phyloP scores from a whole-genome alignment of 1,284 basidiomycete species.

The Grifola frondosa region DNA sequence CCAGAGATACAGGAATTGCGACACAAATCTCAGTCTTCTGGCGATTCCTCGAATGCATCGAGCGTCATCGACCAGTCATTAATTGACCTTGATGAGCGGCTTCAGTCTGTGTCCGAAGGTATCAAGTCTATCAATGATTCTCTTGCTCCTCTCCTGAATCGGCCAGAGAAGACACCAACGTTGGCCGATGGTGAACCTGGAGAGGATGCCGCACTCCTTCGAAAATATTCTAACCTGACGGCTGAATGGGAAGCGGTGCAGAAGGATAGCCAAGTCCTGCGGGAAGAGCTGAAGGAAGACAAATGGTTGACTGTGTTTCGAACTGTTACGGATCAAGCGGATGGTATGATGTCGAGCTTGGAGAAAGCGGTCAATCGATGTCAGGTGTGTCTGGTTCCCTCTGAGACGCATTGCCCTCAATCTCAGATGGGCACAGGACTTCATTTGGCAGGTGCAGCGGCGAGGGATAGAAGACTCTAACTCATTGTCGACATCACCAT shows the following conservation, averaged over 20 bases:
- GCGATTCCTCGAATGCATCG: constrained; percentile 56
- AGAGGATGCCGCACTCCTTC: constrained; percentile 55
- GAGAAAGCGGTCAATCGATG: constrained; percentile 88
- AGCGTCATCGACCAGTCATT: constrained; percentile 78
- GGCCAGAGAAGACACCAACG: constrained; percentile 49
- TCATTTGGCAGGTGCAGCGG: constrained; percentile 76
- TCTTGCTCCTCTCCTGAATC: constrained; percentile 55
- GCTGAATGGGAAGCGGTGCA: constrained; percentile 81
- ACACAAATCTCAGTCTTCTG: constrained; percentile 70
- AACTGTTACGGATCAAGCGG: constrained; percentile 88
- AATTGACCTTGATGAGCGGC: constrained; percentile 74
- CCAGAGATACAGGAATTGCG: constrained; percentile 83
- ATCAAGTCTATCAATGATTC: constrained; percentile 66
- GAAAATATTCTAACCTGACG: constrained; percentile 68
- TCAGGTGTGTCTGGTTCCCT: constrained; percentile 48
- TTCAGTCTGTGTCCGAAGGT: constrained; percentile 72
- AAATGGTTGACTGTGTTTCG: constrained; percentile 95
- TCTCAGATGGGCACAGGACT: constrained; percentile 51
- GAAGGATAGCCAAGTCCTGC: constrained; percentile 77
- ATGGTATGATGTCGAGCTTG: constrained; percentile 94
- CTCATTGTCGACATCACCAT: constrained; percentile 44
- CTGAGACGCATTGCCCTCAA: not conserved
- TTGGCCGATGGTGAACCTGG: constrained; percentile 33
- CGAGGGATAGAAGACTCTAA: constrained; percentile 48
- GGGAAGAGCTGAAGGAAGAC: constrained; percentile 93